Evolutionary conservation across 2,329 filamentous ascomycete genomes (phyloP).

Genomic region (Tothia fuscella): DNA sequence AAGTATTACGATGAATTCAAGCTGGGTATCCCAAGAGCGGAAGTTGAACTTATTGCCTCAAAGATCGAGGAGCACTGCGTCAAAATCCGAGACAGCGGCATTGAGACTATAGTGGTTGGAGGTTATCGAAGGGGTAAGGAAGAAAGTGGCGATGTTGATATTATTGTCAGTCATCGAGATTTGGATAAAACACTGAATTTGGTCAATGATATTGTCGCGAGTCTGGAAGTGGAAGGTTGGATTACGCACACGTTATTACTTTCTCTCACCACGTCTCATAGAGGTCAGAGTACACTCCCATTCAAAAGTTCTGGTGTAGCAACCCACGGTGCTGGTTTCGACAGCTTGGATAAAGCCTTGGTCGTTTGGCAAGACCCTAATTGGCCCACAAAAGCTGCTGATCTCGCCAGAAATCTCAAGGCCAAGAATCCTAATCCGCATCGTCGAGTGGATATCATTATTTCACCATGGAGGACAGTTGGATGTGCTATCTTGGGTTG

Average conservation of each 20-base stretch:
- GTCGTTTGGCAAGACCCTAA: conserved; percentile 77
- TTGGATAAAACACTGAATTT: conserved; percentile 55
- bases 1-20: conserved; percentile 88
- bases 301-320: conserved; percentile 32
- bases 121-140: conserved; percentile 71
- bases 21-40: conserved; percentile 54
- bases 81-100: conserved; percentile 39
- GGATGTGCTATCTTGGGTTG: conserved; percentile 84
- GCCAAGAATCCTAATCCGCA: conserved; percentile 61
- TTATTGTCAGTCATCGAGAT: conserved; percentile 70
- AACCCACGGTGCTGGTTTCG: conserved; percentile 80
- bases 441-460: conserved; percentile 81
- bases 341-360: conserved; percentile 81
- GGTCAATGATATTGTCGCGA: conserved; percentile 57
- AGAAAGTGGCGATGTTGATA: conserved; percentile 68
- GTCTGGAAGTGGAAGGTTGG: conserved; percentile 55
- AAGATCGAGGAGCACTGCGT: conserved; percentile 57
- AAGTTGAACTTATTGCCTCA: conserved; percentile 58
- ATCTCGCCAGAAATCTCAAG: conserved; percentile 23
- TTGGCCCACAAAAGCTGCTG: conserved; percentile 27
- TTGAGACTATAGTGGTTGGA: conserved; percentile 58
- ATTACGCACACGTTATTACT: conserved; percentile 74
- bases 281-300: conserved; percentile 54
- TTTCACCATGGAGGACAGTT: conserved; percentile 76
- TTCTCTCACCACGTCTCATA: conserved; percentile 56